Conservation (phyloP, 495 filamentous ascomycete genomes). For the Podospora fimiseda region DNA sequence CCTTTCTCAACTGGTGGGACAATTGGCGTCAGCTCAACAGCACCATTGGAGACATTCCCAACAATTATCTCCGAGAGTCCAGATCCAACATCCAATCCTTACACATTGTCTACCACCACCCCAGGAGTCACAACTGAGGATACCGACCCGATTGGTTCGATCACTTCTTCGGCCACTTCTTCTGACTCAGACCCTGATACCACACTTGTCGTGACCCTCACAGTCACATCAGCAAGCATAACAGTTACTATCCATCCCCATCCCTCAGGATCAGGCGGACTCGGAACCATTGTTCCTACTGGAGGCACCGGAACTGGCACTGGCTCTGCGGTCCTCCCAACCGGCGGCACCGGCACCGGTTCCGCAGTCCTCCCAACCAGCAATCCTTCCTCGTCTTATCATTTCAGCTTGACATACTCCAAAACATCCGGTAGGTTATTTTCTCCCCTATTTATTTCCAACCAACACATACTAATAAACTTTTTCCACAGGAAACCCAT, state of each 20-base stretch:
- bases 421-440: neutral
- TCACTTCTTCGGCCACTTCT: neutral
- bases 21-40: neutral
- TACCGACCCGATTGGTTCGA: constrained; percentile 4
- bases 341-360: constrained; percentile 2
- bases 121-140: neutral
- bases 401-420: constrained; percentile 12
- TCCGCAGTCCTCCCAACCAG: neutral
- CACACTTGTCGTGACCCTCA: constrained; percentile 1
- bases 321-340: neutral
- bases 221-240: constrained; percentile 4
- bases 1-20: neutral
- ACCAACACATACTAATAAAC: neutral
- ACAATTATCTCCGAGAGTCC: neutral
- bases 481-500: neutral
- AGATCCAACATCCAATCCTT: neutral
- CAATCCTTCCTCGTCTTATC: neutral
- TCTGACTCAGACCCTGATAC: neutral
- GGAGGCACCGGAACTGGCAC: constrained; percentile 4
- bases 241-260: neutral
- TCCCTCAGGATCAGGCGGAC: neutral
- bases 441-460: too few species aligned
- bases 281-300: neutral
- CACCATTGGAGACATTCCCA: neutral
- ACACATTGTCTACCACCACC: neutral